A percentile compares a stretch with the other conserved stretches of the same genome.
These are phyloP conservation scores for Solanum pinnatisectum DNA, from an alignment of 257 asterid species.

Conservation along the genomic window DNA sequence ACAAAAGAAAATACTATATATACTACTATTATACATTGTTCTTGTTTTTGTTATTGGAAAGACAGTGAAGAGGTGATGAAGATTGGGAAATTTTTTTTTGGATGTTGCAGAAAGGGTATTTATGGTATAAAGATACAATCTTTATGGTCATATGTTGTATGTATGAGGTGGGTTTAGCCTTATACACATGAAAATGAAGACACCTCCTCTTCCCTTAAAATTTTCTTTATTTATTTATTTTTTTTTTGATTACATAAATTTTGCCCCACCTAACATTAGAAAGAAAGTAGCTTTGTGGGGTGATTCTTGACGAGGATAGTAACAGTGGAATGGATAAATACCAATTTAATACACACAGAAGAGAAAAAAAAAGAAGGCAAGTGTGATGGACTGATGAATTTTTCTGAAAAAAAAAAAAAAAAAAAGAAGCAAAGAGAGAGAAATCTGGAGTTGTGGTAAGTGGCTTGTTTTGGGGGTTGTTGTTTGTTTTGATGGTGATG, in stretches of 20 bases:
- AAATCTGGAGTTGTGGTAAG: slow-evolving; percentile 8
- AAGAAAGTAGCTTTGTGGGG: background rate
- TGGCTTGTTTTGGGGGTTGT: background rate
- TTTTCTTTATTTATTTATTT: background rate
- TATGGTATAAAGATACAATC: slow-evolving; percentile 29
- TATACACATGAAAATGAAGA: slow-evolving; percentile 15
- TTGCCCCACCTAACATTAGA: slow-evolving; percentile 32
- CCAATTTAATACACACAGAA: background rate
- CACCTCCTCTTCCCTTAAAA: background rate
- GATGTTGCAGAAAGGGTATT: slow-evolving; percentile 76
- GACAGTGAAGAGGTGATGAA: slow-evolving; percentile 22
- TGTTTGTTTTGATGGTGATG: background rate
- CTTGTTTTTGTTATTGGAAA: background rate
- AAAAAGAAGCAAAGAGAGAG: background rate
- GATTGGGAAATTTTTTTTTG: slow-evolving; percentile 11
- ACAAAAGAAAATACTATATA: background rate
- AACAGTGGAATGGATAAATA: background rate
- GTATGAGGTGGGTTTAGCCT: slow-evolving; percentile 3
- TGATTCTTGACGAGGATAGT: background rate
- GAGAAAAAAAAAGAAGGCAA: background rate
- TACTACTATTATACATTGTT: background rate
- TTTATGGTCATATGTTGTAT: background rate
- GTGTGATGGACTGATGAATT: slow-evolving; percentile 3
- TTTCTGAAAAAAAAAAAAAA: slow-evolving; percentile 21
- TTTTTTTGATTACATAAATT: slow-evolving; percentile 8